Conservation (phyloP, 1,284 basidiomycete genomes). For the Ustilago loliicola region DNA sequence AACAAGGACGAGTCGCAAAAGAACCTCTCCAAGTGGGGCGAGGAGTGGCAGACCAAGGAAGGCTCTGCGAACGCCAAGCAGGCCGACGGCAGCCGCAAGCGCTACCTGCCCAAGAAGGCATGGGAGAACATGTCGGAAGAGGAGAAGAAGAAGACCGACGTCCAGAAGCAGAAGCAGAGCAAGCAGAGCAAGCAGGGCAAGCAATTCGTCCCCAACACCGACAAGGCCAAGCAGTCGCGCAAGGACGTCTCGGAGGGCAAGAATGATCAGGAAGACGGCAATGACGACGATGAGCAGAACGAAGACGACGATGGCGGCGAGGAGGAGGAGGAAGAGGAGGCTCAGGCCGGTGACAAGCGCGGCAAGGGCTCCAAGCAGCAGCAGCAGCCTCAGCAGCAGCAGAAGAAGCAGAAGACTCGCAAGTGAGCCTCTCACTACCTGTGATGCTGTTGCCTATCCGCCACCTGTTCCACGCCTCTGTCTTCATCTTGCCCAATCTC, state of each 20-base stretch:
- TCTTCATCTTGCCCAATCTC: too few relatives aligned
- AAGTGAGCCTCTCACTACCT: constrained; percentile 10
- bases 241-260: constrained; percentile 32
- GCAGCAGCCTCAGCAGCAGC: constrained; percentile 21
- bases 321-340: constrained; percentile 20
- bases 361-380: constrained; percentile 35
- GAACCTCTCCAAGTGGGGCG: constrained; percentile 44
- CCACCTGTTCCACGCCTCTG: not conserved
- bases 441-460: not conserved
- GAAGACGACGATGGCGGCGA: constrained; percentile 16
- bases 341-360: constrained; percentile 33
- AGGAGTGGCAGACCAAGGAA: constrained; percentile 53
- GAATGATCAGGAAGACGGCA: constrained; percentile 9
- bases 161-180: constrained; percentile 46
- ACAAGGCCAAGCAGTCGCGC: constrained; percentile 34
- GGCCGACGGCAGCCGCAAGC: constrained; percentile 38
- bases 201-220: constrained; percentile 43
- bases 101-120: constrained; percentile 51
- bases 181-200: constrained; percentile 38
- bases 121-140: constrained; percentile 54
- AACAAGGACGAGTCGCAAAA: constrained; percentile 50
- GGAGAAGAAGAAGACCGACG: constrained; percentile 47
- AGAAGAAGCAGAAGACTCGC: constrained; percentile 50
- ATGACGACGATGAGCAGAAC: constrained; percentile 16
- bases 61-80: constrained; percentile 47